A percentile compares a stretch with the other conserved stretches of the same genome.
Evolutionary conservation across 805 yeast species (phyloP).

Genomic region (Ogataea angusta): DNA sequence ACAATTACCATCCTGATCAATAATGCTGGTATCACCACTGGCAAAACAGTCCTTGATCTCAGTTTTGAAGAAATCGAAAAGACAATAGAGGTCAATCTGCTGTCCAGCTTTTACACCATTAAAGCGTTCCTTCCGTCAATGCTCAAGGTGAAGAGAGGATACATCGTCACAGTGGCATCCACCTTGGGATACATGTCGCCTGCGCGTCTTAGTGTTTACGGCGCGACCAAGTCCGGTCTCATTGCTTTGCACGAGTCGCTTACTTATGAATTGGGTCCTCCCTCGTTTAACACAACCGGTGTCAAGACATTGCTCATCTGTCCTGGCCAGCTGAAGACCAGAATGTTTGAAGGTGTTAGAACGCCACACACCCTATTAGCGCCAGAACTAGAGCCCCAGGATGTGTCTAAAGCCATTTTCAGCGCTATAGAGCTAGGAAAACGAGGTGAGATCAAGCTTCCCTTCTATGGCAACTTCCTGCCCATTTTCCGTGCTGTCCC

Average conservation of each 20-base stretch:
- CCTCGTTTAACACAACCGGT: slow-evolving; percentile 43
- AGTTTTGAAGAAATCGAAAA: slow-evolving; percentile 56
- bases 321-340: slow-evolving; percentile 83
- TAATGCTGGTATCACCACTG: slow-evolving; percentile 77
- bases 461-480: slow-evolving; percentile 71
- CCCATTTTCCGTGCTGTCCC: slow-evolving; percentile 73
- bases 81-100: slow-evolving; percentile 63
- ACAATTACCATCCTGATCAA: slow-evolving; percentile 67
- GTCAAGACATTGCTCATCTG: slow-evolving; percentile 74
- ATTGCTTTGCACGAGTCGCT: slow-evolving; percentile 83
- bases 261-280: slow-evolving; percentile 62
- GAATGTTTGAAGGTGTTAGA: slow-evolving; percentile 65
- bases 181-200: slow-evolving; percentile 85
- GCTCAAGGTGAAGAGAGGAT: slow-evolving; percentile 61
- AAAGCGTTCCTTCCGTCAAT: slow-evolving; percentile 73
- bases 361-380: slow-evolving; percentile 79
- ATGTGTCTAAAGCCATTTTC: slow-evolving; percentile 60
- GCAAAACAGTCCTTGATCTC: slow-evolving; percentile 53
- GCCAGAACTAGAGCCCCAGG: slow-evolving; percentile 70
- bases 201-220: slow-evolving; percentile 74
- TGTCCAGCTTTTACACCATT: slow-evolving; percentile 67
- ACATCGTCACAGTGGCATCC: slow-evolving; percentile 77
- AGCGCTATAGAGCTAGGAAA: slow-evolving; percentile 56
- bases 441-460: slow-evolving; percentile 67
- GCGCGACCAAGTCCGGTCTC: slow-evolving; percentile 86